Conservation (phyloP, 2,329 filamentous ascomycete genomes). For the Neoscytalidium dimidiatum region DNA sequence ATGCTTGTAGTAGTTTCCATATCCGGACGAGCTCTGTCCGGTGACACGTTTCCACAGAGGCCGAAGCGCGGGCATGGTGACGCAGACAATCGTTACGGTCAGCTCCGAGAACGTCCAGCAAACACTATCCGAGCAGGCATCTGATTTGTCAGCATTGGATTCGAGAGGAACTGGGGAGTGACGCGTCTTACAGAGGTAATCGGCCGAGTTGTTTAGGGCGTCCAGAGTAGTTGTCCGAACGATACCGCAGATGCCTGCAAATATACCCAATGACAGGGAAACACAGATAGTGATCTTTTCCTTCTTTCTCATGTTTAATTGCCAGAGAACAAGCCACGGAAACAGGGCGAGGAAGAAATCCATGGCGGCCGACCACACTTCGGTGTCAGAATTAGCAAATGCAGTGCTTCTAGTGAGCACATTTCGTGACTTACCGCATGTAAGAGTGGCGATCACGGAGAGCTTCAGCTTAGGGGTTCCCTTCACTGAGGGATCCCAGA, state of each 20-base stretch:
- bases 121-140: slow-evolving; percentile 22
- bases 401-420: too few relatives aligned
- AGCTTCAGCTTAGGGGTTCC: background rate
- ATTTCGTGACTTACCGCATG: background rate
- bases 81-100: slow-evolving; percentile 31
- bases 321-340: slow-evolving; percentile 30
- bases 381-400: slow-evolving; percentile 14
- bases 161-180: slow-evolving; percentile 11
- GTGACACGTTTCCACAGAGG: slow-evolving; percentile 24
- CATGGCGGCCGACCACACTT: slow-evolving; percentile 21
- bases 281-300: slow-evolving; percentile 35
- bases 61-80: slow-evolving; percentile 31
- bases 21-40: slow-evolving; percentile 4
- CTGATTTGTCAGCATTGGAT: slow-evolving; percentile 14
- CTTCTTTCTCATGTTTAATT: slow-evolving; percentile 29
- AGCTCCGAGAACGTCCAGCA: slow-evolving; percentile 33
- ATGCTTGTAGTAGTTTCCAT: slow-evolving; percentile 13
- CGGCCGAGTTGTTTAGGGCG: slow-evolving; percentile 23
- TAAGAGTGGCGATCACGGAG: background rate
- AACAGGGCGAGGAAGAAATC: slow-evolving; percentile 32
- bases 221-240: slow-evolving; percentile 29
- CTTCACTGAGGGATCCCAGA: slow-evolving; percentile 2
- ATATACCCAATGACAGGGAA: slow-evolving; percentile 30
- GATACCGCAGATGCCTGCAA: slow-evolving; percentile 26
- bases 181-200: slow-evolving; percentile 25